Evolutionary conservation across 1,139 yeast genomes (phyloP).

Genomic region (Suhomyces maxii): DNA sequence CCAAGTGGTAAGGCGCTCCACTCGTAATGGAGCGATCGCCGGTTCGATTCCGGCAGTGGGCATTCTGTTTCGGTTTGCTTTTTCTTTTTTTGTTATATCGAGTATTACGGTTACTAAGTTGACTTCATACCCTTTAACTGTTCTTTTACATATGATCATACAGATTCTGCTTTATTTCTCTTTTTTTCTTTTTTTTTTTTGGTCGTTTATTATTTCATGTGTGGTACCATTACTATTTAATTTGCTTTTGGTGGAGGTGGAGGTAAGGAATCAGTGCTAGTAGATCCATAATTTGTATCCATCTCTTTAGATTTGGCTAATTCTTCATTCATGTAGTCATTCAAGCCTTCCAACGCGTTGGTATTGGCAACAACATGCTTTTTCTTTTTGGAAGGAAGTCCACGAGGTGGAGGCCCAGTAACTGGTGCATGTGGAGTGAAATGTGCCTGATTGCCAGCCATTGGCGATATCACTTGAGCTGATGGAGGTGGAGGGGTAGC

Average conservation of each 20-base stretch:
- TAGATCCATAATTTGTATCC: conserved; percentile 22
- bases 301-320: conserved; percentile 42
- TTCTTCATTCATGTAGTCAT: conserved; percentile 49
- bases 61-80: conserved; percentile 18
- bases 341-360: conserved; percentile 29
- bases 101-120: background rate
- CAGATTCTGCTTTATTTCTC: background rate
- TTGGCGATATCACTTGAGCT: conserved; percentile 8
- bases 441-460: conserved; percentile 7
- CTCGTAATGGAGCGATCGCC: conserved; percentile 59
- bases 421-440: conserved; percentile 10
- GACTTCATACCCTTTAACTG: background rate
- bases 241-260: conserved; percentile 33
- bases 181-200: too few species aligned
- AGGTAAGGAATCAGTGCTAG: conserved; percentile 22
- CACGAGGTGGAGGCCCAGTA: conserved; percentile 23
- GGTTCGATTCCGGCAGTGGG: conserved; percentile 58
- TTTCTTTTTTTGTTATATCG: conserved; percentile 9
- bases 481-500: conserved; percentile 7
- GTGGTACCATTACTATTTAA: background rate
- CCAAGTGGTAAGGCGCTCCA: conserved; percentile 60
- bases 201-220: too few species aligned
- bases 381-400: conserved; percentile 28
- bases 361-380: conserved; percentile 29
- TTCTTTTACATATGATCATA: too few species aligned